phyloP scores from a whole-genome alignment of 1,284 basidiomycete genomes.

The Leccinum subrobustum region DNA sequence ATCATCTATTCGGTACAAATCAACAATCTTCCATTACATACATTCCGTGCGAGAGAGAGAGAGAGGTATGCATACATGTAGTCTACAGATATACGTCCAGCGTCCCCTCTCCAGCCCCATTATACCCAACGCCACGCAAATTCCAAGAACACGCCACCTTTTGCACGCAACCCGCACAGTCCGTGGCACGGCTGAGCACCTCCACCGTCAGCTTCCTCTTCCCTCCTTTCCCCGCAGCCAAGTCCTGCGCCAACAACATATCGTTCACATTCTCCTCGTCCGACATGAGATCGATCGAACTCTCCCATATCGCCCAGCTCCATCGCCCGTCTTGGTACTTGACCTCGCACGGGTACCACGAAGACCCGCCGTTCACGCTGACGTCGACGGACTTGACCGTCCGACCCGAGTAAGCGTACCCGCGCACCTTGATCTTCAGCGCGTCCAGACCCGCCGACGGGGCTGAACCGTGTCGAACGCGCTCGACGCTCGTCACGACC shows the following conservation, averaged over 20 bases:
- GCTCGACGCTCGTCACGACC: slow-evolving; percentile 46
- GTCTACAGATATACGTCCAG: slow-evolving; percentile 14
- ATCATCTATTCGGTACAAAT: too few species aligned
- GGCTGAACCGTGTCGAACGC: slow-evolving; percentile 18
- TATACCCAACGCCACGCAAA: slow-evolving; percentile 41
- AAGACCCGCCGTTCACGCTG: slow-evolving; percentile 48
- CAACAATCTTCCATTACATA: too few species aligned
- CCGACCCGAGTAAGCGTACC: slow-evolving; percentile 58
- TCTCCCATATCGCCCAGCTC: slow-evolving; percentile 74
- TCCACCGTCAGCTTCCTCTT: slow-evolving; percentile 19
- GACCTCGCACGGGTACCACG: slow-evolving; percentile 52
- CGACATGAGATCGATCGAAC: slow-evolving; percentile 36
- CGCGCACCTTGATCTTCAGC: slow-evolving; percentile 45
- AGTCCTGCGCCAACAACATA: slow-evolving; percentile 16
- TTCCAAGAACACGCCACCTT: slow-evolving; percentile 38
- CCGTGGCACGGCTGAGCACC: slow-evolving; percentile 37
- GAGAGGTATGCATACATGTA: neutral
- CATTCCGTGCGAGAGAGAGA: neutral
- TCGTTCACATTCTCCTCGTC: slow-evolving; percentile 15
- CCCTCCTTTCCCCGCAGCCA: slow-evolving; percentile 7
- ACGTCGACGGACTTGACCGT: slow-evolving; percentile 52
- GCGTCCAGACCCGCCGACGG: slow-evolving; percentile 23
- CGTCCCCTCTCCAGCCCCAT: slow-evolving; percentile 23
- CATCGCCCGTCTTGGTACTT: slow-evolving; percentile 62
- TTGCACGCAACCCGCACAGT: slow-evolving; percentile 34